phyloP scores from a whole-genome alignment of 202 grass and related monocot species.

The Carex sylvatica region DNA sequence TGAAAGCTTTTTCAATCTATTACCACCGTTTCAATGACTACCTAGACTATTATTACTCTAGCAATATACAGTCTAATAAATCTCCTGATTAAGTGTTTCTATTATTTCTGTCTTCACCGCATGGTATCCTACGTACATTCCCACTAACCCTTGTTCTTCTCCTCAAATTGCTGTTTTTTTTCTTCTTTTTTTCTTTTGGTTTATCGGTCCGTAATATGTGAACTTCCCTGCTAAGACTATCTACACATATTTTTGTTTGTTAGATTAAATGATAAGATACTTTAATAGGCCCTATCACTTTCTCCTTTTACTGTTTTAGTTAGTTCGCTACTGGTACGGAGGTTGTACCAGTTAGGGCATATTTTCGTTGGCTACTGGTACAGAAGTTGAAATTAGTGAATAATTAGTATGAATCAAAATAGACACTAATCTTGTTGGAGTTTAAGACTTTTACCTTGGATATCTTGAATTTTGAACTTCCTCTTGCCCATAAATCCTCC shows the following conservation, averaged over 20 bases:
- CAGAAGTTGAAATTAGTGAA: no score
- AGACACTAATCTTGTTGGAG: neutral
- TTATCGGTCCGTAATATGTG: neutral
- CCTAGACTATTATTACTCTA: neutral
- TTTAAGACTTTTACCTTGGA: slow-evolving; percentile 20
- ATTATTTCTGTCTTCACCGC: neutral
- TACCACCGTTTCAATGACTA: no score
- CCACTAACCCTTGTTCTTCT: neutral
- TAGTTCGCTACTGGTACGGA: no score
- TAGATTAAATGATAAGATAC: no score
- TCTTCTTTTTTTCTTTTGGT: neutral
- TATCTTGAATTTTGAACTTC: neutral
- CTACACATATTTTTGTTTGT: no score
- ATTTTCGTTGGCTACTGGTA: no score
- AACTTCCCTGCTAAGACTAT: no score
- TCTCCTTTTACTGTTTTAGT: neutral
- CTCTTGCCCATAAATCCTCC: neutral
- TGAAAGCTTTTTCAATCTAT: neutral
- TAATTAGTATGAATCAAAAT: no score
- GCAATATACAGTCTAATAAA: no score
- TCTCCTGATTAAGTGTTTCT: no score
- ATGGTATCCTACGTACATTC: neutral
- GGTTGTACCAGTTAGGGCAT: no score
- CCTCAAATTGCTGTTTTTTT: neutral
- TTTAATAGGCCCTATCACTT: no score